phyloP scores from a whole-genome alignment of 371 early-diverging fungal species.

The Rhizomucor miehei region DNA sequence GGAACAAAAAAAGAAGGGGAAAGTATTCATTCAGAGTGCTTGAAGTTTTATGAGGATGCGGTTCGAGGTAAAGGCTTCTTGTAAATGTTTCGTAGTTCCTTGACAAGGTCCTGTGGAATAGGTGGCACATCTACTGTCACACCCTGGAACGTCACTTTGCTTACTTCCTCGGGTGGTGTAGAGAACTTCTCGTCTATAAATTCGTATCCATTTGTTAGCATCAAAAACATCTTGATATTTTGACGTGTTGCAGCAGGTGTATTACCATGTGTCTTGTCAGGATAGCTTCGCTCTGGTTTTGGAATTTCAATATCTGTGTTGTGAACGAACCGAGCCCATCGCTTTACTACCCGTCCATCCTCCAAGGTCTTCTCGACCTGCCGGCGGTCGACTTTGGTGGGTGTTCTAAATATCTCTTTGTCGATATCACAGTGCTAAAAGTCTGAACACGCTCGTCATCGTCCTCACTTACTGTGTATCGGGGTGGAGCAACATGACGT shows the following conservation, averaged over 20 bases:
- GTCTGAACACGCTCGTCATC: not conserved
- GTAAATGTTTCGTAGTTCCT: constrained; percentile 41
- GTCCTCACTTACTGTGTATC: constrained; percentile 41
- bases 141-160: constrained; percentile 26
- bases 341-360: constrained; percentile 34
- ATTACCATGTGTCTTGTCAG: constrained; percentile 13
- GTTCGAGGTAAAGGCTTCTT: constrained; percentile 14
- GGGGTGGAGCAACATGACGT: constrained; percentile 50
- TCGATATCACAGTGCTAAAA: not conserved
- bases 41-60: too few species aligned
- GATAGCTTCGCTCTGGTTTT: constrained; percentile 37
- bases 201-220: too few species aligned
- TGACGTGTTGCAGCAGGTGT: too few species aligned
- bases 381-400: constrained; percentile 40
- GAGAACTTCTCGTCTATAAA: constrained; percentile 31
- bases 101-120: constrained; percentile 33
- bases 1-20: too few species aligned
- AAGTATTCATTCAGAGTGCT: too few species aligned
- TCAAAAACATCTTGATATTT: too few species aligned
- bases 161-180: constrained; percentile 33
- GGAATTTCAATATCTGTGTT: constrained; percentile 48
- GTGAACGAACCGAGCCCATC: constrained; percentile 42
- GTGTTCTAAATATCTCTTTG: constrained; percentile 19
- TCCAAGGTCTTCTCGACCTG: constrained; percentile 33
- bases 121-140: constrained; percentile 24